A percentile compares a stretch with the other conserved stretches of the same genome.
These are phyloP conservation scores for Colletotrichum lini DNA, from an alignment of 2,329 filamentous ascomycete genomes.

Conservation along the genomic window DNA sequence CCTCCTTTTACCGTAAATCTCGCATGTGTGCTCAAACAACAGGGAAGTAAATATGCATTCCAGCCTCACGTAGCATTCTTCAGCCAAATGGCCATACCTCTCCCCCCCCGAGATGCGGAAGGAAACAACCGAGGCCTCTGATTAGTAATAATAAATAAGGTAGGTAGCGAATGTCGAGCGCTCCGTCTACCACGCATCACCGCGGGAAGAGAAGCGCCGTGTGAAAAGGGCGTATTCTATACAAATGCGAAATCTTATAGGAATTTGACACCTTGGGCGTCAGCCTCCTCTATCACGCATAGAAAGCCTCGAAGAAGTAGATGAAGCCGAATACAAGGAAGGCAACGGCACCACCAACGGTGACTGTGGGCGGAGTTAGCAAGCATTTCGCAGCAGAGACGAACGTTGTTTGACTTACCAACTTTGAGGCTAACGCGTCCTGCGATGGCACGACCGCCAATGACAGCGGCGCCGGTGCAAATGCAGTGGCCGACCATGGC, in stretches of 20 bases:
- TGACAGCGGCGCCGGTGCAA: constrained; percentile 91
- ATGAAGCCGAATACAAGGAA: constrained; percentile 94
- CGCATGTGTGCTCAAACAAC: constrained; percentile 26
- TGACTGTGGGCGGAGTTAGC: constrained; percentile 73
- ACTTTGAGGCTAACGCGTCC: constrained; percentile 95
- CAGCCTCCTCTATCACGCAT: constrained; percentile 55
- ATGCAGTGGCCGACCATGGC: constrained; percentile 88
- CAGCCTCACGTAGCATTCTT: constrained; percentile 21
- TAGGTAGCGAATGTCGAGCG: constrained; percentile 23
- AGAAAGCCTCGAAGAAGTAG: constrained; percentile 87
- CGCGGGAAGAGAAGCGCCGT: constrained; percentile 8
- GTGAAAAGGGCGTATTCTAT: constrained; percentile 31
- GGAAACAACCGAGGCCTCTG: constrained; percentile 6
- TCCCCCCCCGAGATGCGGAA: neutral
- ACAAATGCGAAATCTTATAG: constrained; percentile 19
- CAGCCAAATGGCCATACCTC: constrained; percentile 7
- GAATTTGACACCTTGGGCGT: neutral
- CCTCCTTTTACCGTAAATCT: constrained; percentile 10
- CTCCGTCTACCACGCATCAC: neutral
- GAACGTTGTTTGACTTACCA: constrained; percentile 74
- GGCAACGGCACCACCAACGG: constrained; percentile 88
- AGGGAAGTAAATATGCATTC: constrained; percentile 5
- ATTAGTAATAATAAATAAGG: constrained; percentile 14
- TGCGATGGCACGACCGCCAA: constrained; percentile 93
- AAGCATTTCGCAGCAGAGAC: constrained; percentile 13